A percentile compares a stretch with the other conserved stretches of the same genome.
These are phyloP conservation scores for Pilatotrama ljubarskyi DNA, from an alignment of 768 basidiomycete genomes.

Conservation along the genomic window DNA sequence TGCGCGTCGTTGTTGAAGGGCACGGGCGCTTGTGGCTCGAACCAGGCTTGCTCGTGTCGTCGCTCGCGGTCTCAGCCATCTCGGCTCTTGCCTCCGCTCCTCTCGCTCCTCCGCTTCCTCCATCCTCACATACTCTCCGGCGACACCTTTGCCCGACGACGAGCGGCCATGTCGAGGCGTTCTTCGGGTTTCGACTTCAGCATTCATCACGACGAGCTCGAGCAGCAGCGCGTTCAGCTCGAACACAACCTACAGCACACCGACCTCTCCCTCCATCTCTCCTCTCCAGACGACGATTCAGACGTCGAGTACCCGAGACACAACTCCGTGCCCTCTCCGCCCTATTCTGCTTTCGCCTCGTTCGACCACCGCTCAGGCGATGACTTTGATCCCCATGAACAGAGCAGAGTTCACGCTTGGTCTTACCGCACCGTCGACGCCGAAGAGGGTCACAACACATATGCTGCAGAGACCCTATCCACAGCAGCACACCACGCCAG, in stretches of 20 bases:
- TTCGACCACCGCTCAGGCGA: constrained; percentile 60
- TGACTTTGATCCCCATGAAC: constrained; percentile 54
- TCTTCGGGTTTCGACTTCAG: constrained; percentile 41
- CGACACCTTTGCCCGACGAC: constrained; percentile 18
- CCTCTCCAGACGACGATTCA: constrained; percentile 44
- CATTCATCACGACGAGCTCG: constrained; percentile 74
- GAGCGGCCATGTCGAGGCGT: constrained; percentile 20
- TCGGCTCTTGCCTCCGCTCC: not conserved
- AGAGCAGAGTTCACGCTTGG: constrained; percentile 37
- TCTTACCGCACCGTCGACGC: constrained; percentile 49
- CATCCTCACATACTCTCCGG: constrained; percentile 2
- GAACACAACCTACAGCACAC: constrained; percentile 77
- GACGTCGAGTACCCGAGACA: constrained; percentile 76
- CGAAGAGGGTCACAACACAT: constrained; percentile 68
- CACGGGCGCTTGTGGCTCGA: constrained; percentile 4
- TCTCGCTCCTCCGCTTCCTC: constrained; percentile 1
- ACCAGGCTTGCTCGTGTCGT: constrained; percentile 12
- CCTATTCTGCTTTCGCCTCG: constrained; percentile 56
- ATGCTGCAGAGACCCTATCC: constrained; percentile 66
- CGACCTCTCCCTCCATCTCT: constrained; percentile 70
- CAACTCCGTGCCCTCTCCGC: constrained; percentile 53
- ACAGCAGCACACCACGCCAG: constrained; percentile 91
- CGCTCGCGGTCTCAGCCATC: not conserved
- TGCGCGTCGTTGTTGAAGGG: constrained; percentile 23
- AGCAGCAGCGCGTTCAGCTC: constrained; percentile 73